Evolutionary conservation across 140 eudicot genomes (phyloP).

Genomic region (Anethum foeniculum): DNA sequence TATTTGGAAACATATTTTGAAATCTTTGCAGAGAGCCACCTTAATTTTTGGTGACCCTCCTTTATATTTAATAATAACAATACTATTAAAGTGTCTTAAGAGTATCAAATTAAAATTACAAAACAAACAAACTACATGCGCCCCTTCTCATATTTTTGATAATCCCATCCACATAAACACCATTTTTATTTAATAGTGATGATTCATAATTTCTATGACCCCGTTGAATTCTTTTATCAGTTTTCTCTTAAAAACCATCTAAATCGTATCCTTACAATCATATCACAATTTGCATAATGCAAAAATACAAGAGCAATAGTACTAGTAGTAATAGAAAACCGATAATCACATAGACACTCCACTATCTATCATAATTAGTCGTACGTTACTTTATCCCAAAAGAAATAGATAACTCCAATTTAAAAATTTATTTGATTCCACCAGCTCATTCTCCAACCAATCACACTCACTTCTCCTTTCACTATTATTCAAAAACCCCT

Average conservation of each 20-base stretch:
- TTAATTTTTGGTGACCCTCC: not conserved
- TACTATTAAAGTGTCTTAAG: not conserved
- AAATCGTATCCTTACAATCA: too few relatives aligned
- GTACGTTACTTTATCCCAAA: slow-evolving; percentile 34
- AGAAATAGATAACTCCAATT: not conserved
- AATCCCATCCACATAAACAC: too few relatives aligned
- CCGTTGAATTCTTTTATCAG: not conserved
- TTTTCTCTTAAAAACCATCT: too few relatives aligned
- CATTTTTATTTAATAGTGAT: too few relatives aligned
- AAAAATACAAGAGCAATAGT: not conserved
- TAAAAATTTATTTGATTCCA: not conserved
- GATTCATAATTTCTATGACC: not conserved
- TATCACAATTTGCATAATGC: not conserved
- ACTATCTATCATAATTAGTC: slow-evolving; percentile 21
- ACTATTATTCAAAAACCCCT: slow-evolving; percentile 1
- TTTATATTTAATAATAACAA: too few relatives aligned
- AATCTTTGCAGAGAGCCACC: not conserved
- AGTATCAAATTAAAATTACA: too few relatives aligned
- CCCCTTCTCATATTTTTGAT: not conserved
- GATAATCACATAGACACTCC: not conserved
- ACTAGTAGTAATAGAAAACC: not conserved
- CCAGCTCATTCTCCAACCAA: slow-evolving; percentile 37
- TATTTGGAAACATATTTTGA: too few relatives aligned
- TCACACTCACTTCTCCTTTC: not conserved
- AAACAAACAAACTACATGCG: too few relatives aligned